Percentiles rank a stretch among this genome's conserved stretches.
phyloP scores from a whole-genome alignment of 805 yeast genomes.

The Wickerhamomyces queroliae region DNA sequence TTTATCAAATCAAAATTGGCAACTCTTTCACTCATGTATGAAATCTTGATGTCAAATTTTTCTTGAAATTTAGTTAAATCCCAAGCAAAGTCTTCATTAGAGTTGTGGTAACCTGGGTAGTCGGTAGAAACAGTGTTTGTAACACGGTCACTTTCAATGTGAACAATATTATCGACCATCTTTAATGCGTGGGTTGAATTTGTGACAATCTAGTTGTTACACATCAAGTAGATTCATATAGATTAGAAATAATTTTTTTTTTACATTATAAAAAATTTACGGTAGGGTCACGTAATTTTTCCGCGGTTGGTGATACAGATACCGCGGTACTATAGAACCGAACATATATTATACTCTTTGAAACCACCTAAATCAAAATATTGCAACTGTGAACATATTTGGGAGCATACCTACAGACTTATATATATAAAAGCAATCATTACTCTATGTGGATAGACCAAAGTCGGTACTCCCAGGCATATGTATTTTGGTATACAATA shows the following conservation, averaged over 20 bases:
- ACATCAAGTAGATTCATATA: neutral
- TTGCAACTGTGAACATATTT: too few relatives aligned
- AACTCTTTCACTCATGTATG: constrained; percentile 56
- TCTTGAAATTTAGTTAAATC: constrained; percentile 73
- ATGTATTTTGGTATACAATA: neutral
- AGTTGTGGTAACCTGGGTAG: constrained; percentile 77
- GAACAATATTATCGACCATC: constrained; percentile 55
- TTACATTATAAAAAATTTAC: too few relatives aligned
- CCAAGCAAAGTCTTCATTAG: constrained; percentile 70
- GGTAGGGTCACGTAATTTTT: too few relatives aligned
- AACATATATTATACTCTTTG: too few relatives aligned
- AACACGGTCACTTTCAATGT: constrained; percentile 86
- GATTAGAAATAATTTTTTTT: neutral
- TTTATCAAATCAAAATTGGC: constrained; percentile 86
- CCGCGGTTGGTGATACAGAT: too few relatives aligned
- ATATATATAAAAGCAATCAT: too few relatives aligned
- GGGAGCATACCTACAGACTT: too few relatives aligned
- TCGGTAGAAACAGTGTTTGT: constrained; percentile 86
- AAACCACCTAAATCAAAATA: too few relatives aligned
- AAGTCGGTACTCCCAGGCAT: too few relatives aligned
- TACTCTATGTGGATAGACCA: too few relatives aligned
- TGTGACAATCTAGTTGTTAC: neutral
- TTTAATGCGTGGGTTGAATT: neutral
- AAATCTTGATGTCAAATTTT: constrained; percentile 58
- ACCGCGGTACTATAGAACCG: too few relatives aligned